phyloP scores from a whole-genome alignment of 1,139 yeast genomes.

The Scheffersomyces illinoinensis region DNA sequence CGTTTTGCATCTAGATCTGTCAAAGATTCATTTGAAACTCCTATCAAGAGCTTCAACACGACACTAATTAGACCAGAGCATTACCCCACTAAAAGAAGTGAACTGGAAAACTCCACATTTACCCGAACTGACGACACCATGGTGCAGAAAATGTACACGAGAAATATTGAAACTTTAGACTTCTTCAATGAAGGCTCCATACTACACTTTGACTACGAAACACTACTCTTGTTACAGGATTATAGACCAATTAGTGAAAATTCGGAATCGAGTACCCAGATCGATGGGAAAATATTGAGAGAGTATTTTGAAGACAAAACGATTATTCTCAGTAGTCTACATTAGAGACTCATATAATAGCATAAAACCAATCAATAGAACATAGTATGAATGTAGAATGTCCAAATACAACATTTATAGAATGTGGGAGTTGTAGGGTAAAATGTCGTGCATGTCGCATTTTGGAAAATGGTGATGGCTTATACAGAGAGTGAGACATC shows the following conservation, averaged over 20 bases:
- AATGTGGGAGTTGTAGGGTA: neutral
- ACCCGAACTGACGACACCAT: slow-evolving; percentile 25
- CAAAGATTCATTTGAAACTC: slow-evolving; percentile 21
- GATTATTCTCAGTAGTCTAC: slow-evolving; percentile 4
- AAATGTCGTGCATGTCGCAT: neutral
- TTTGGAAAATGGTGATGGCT: neutral
- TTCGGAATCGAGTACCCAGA: slow-evolving; percentile 9
- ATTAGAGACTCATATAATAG: neutral
- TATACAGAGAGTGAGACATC: neutral
- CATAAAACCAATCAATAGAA: neutral
- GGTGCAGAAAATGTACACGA: slow-evolving; percentile 21
- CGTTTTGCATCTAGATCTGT: slow-evolving; percentile 19
- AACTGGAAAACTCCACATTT: slow-evolving; percentile 8
- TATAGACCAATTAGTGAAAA: slow-evolving; percentile 22
- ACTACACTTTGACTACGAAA: slow-evolving; percentile 27
- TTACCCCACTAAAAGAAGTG: slow-evolving; percentile 20
- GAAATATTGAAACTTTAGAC: slow-evolving; percentile 30
- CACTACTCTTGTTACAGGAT: slow-evolving; percentile 28
- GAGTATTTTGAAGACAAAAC: slow-evolving; percentile 17
- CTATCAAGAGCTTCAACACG: slow-evolving; percentile 26
- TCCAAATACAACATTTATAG: neutral
- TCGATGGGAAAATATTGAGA: slow-evolving; percentile 10
- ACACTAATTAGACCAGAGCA: slow-evolving; percentile 35
- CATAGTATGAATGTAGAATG: neutral
- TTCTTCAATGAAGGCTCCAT: slow-evolving; percentile 22